Evolutionary conservation across 768 basidiomycete genomes (phyloP).

Genomic region (Leccinum ochraceum): DNA sequence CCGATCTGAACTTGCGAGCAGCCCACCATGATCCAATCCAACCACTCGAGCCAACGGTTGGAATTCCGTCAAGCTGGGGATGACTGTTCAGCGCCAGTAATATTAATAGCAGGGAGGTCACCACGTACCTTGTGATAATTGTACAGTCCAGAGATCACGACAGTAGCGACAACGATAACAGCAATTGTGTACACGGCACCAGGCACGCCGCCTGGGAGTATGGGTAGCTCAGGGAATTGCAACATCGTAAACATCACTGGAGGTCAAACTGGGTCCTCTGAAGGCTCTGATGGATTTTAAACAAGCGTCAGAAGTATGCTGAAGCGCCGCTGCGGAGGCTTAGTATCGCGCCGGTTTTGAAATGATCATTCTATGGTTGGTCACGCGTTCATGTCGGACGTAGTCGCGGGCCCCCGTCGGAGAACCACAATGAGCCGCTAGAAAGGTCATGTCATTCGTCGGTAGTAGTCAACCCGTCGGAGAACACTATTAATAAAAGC

Average conservation of each 20-base stretch:
- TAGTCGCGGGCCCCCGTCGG: too few species aligned
- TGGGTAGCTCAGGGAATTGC: neutral
- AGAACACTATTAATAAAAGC: too few species aligned
- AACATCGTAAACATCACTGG: neutral
- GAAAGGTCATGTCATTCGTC: too few species aligned
- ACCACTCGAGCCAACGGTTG: constrained; percentile 29
- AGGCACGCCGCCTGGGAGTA: neutral
- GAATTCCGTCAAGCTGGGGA: constrained; percentile 31
- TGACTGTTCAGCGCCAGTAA: neutral
- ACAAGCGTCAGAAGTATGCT: too few species aligned
- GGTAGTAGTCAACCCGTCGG: too few species aligned
- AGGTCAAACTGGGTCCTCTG: too few species aligned
- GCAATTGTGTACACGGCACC: constrained; percentile 7
- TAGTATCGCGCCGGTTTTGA: too few species aligned
- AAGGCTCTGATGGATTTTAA: too few species aligned
- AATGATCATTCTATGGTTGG: too few species aligned
- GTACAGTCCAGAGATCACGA: constrained; percentile 8
- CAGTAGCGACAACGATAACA: constrained; percentile 3
- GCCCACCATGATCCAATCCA: constrained; percentile 31
- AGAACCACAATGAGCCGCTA: too few species aligned
- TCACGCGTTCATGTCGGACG: too few species aligned
- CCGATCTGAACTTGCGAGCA: constrained; percentile 18
- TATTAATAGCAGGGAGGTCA: neutral
- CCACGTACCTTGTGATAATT: constrained; percentile 7
- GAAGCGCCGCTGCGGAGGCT: too few species aligned